These are phyloP conservation scores for Piper betle DNA, from an alignment of 164 flowering plant species.

Conservation along the genomic window DNA sequence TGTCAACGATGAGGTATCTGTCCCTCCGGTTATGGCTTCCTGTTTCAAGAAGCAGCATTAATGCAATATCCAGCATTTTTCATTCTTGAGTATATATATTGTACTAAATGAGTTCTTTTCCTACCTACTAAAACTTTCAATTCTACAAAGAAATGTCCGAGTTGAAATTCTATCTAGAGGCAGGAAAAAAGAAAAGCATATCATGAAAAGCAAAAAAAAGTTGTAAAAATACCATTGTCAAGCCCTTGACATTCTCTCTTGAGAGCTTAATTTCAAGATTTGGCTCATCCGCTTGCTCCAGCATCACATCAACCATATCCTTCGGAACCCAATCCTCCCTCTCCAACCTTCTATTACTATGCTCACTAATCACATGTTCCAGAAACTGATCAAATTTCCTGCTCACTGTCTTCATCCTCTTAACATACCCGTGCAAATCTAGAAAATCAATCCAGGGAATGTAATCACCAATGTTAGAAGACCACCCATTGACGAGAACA, in stretches of 20 bases:
- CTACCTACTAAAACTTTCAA: no score
- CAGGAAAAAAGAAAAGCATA: background rate
- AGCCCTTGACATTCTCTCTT: constrained; percentile 46
- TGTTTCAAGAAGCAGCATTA: background rate
- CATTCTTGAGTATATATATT: no score
- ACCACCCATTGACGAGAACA: constrained; percentile 27
- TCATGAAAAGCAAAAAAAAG: background rate
- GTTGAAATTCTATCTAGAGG: background rate
- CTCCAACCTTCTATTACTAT: constrained; percentile 10
- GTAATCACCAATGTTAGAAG: constrained; percentile 36
- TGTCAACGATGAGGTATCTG: background rate
- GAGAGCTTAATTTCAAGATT: constrained; percentile 49
- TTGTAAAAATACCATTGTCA: constrained; percentile 16
- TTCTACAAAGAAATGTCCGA: no score
- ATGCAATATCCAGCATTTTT: background rate
- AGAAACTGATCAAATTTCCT: constrained; percentile 35
- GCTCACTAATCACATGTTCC: constrained; percentile 38
- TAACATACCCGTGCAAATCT: constrained; percentile 36
- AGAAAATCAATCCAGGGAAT: constrained; percentile 41
- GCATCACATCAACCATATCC: constrained; percentile 44
- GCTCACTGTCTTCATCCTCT: constrained; percentile 39
- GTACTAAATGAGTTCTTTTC: no score
- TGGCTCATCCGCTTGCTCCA: constrained; percentile 37
- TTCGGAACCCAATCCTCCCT: constrained; percentile 12
- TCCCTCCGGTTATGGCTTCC: background rate